phyloP scores from a whole-genome alignment of 2,329 filamentous ascomycete species.

The Talaromyces atroroseus region DNA sequence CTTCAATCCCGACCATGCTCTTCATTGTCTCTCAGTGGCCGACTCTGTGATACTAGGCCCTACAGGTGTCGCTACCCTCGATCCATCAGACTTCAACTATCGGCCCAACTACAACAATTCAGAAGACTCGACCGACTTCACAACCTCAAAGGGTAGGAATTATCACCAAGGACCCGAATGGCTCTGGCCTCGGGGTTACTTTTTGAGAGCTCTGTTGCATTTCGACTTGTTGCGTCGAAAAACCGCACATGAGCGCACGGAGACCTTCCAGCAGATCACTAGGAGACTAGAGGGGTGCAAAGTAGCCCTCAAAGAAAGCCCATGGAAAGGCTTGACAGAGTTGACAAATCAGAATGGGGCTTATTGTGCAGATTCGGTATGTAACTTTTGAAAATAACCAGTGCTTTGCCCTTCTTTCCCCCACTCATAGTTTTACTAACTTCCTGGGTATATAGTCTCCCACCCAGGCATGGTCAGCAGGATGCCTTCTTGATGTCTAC shows the following conservation, averaged over 20 bases:
- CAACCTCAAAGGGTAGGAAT: slow-evolving; percentile 88
- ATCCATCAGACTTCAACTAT: slow-evolving; percentile 89
- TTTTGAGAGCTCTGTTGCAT: slow-evolving; percentile 81
- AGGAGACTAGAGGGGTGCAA: slow-evolving; percentile 77
- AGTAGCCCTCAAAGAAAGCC: slow-evolving; percentile 69
- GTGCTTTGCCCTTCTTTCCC: not conserved
- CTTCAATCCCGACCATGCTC: slow-evolving; percentile 72
- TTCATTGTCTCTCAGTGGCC: slow-evolving; percentile 71
- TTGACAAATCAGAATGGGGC: slow-evolving; percentile 85
- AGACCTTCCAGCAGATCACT: slow-evolving; percentile 93
- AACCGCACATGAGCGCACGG: slow-evolving; percentile 63
- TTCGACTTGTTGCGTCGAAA: slow-evolving; percentile 75
- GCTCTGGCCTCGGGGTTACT: slow-evolving; percentile 96
- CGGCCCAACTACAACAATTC: slow-evolving; percentile 91
- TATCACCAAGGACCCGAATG: slow-evolving; percentile 98
- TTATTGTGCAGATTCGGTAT: slow-evolving; percentile 80
- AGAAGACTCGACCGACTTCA: slow-evolving; percentile 86
- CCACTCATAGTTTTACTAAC: slow-evolving; percentile 15
- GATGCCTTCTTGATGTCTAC: slow-evolving; percentile 91
- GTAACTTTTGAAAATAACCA: not conserved
- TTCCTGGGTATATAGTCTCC: slow-evolving; percentile 57
- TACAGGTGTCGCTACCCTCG: slow-evolving; percentile 90
- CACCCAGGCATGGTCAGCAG: slow-evolving; percentile 93
- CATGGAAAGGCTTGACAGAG: slow-evolving; percentile 89
- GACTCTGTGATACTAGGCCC: slow-evolving; percentile 78